Conservation (phyloP, 23 red algal species). For the Gracilaria domingensis region DNA sequence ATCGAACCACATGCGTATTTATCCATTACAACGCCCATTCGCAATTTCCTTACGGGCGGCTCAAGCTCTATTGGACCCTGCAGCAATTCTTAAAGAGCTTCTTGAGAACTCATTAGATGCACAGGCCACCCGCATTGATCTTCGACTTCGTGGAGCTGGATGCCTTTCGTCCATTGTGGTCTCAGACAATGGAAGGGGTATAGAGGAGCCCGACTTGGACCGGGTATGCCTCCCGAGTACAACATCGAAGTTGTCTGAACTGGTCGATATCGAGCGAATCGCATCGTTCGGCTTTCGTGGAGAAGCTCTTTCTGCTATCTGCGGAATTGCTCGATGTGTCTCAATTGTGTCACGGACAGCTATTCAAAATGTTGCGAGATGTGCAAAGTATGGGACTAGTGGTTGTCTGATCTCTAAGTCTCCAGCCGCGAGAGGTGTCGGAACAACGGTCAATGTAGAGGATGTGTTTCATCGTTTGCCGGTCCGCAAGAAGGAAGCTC, state of each 20-base stretch:
- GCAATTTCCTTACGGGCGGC: constrained; percentile 48
- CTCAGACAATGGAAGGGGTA: constrained; percentile 87
- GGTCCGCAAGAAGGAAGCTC: constrained; percentile 75
- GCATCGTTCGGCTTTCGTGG: constrained; percentile 93
- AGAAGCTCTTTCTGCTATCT: constrained; percentile 87
- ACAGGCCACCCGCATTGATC: constrained; percentile 75
- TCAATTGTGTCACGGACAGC: constrained; percentile 62
- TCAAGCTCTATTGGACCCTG: constrained; percentile 75
- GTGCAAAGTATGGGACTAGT: constrained; percentile 52
- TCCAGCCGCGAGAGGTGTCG: constrained; percentile 61
- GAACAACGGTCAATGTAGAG: constrained; percentile 80
- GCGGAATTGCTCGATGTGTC: constrained; percentile 47
- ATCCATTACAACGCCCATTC: background rate
- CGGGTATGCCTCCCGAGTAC: constrained; percentile 58
- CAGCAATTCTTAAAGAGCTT: constrained; percentile 89
- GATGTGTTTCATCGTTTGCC: constrained; percentile 81
- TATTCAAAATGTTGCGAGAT: constrained; percentile 24
- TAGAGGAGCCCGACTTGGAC: constrained; percentile 52
- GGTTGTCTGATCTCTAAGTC: constrained; percentile 20
- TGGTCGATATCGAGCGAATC: constrained; percentile 60
- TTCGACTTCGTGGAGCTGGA: constrained; percentile 65
- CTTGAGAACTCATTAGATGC: constrained; percentile 95
- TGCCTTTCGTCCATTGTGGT: constrained; percentile 81
- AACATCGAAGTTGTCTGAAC: constrained; percentile 83
- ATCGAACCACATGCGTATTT: background rate